Percentiles rank a stretch among this genome's conserved stretches.
Evolutionary conservation across 2,329 filamentous ascomycete species (phyloP).

Genomic region (Fusarium anguioides): DNA sequence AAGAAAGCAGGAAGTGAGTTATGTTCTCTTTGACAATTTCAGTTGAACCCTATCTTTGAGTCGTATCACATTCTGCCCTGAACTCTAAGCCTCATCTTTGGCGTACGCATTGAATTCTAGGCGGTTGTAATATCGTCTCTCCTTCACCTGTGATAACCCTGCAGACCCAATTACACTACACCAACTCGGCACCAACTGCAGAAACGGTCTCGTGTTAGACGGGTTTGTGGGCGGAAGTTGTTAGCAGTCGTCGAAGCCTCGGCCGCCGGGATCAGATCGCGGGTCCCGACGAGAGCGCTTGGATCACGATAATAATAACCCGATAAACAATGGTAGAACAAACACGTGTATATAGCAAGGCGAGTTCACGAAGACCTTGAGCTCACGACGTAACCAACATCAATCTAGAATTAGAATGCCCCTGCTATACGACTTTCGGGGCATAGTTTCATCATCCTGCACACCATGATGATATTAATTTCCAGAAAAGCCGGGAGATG

Average conservation of each 20-base stretch:
- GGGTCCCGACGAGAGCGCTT: constrained; percentile 13
- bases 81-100: neutral
- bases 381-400: constrained; percentile 30
- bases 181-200: constrained; percentile 27
- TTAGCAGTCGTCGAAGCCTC: constrained; percentile 22
- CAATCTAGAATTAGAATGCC: constrained; percentile 29
- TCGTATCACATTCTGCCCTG: neutral
- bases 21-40: neutral
- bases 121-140: constrained; percentile 25
- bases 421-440: constrained; percentile 28
- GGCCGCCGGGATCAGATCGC: constrained; percentile 18
- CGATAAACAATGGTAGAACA: neutral
- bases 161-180: constrained; percentile 38
- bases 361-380: constrained; percentile 1
- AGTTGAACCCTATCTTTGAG: neutral
- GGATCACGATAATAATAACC: neutral
- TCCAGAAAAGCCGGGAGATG: constrained; percentile 35
- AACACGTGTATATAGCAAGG: neutral
- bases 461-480: constrained; percentile 41
- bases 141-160: constrained; percentile 38
- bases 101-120: neutral
- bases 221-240: constrained; percentile 16
- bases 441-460: constrained; percentile 41
- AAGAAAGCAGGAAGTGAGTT: neutral
- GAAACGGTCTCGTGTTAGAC: constrained; percentile 36